Conservation (phyloP, 2,329 filamentous ascomycete species). For the Metarhizium humberi region DNA sequence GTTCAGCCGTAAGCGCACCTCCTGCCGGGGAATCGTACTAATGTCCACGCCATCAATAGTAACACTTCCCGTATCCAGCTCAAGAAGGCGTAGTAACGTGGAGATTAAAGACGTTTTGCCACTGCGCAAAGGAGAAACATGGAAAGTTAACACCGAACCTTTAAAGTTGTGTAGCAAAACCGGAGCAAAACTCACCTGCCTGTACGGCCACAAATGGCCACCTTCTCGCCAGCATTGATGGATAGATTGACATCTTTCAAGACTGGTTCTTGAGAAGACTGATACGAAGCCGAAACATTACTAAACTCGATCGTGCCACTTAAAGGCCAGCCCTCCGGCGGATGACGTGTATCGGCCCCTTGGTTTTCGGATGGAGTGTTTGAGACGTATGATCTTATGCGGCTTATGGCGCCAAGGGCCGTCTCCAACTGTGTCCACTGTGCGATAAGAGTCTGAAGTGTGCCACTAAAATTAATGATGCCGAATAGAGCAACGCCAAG, state of each 20-base stretch:
- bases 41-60: constrained; percentile 33
- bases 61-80: constrained; percentile 31
- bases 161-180: too few species aligned
- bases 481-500: constrained; percentile 18
- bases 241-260: constrained; percentile 20
- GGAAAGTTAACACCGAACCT: too few species aligned
- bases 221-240: constrained; percentile 23
- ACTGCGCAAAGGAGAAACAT: not conserved
- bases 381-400: constrained; percentile 17
- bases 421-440: constrained; percentile 22
- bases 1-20: constrained; percentile 23
- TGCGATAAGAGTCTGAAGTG: constrained; percentile 21
- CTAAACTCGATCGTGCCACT: constrained; percentile 16
- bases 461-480: constrained; percentile 20
- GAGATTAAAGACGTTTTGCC: constrained; percentile 28
- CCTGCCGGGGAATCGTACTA: constrained; percentile 11
- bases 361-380: constrained; percentile 14
- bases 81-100: constrained; percentile 37
- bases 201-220: constrained; percentile 35
- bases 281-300: constrained; percentile 21
- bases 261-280: constrained; percentile 10
- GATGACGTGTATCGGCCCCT: constrained; percentile 8
- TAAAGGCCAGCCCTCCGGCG: constrained; percentile 16
- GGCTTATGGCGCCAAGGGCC: constrained; percentile 16
- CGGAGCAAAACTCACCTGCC: constrained; percentile 11